phyloP scores from a whole-genome alignment of 106 monocot species.

The Apostasia ramifera region DNA sequence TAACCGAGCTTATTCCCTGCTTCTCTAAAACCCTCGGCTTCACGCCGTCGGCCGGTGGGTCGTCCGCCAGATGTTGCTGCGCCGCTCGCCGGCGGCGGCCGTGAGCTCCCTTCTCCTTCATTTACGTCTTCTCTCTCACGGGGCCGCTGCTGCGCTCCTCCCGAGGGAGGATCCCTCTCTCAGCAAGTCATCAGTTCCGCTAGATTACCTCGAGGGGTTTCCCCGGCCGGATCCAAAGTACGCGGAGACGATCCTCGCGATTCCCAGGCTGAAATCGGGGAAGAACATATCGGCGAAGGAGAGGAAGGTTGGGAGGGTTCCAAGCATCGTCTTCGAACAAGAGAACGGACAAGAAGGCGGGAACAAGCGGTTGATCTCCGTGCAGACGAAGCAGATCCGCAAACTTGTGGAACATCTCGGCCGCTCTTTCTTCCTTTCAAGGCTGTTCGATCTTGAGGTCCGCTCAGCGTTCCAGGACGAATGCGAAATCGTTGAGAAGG shows the following conservation, averaged over 20 bases:
- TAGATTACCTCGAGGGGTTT: constrained; percentile 71
- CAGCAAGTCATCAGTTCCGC: constrained; percentile 13
- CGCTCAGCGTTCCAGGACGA: constrained; percentile 34
- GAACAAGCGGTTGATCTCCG: constrained; percentile 88
- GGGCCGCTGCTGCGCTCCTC: constrained; percentile 16
- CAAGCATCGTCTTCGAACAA: constrained; percentile 96
- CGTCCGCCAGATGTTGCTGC: constrained; percentile 35
- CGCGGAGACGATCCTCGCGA: constrained; percentile 70
- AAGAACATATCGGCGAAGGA: constrained; percentile 75
- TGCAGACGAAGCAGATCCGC: constrained; percentile 75
- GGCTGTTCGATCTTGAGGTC: constrained; percentile 84
- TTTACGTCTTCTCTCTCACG: constrained; percentile 10
- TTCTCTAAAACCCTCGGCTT: not conserved
- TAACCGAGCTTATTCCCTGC: no score
- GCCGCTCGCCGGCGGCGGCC: constrained; percentile 17
- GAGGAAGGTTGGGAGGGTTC: constrained; percentile 71
- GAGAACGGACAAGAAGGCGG: constrained; percentile 92
- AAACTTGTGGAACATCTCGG: constrained; percentile 90
- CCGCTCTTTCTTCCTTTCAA: constrained; percentile 64
- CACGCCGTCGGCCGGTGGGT: not conserved
- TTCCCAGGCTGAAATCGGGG: constrained; percentile 54
- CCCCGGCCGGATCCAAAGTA: constrained; percentile 81
- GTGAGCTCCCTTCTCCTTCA: constrained; percentile 1
- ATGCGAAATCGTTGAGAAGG: constrained; percentile 72
- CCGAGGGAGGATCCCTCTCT: not conserved